These are phyloP conservation scores for Rhodotorula kratochvilovae DNA, from an alignment of 768 basidiomycete species.

Conservation along the genomic window DNA sequence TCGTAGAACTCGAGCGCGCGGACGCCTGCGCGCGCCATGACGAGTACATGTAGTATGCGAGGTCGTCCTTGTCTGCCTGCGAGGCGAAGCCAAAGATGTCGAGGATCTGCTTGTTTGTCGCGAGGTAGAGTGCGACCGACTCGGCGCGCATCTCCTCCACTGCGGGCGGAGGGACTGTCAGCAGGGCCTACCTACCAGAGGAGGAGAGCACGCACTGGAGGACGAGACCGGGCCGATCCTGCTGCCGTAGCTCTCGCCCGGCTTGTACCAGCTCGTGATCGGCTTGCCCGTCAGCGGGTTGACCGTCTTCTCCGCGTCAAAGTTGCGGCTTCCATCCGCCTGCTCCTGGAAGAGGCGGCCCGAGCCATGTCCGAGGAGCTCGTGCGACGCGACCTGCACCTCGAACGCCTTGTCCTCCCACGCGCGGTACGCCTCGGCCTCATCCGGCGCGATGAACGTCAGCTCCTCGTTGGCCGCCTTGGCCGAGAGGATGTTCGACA, in stretches of 20 bases:
- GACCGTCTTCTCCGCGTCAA: conserved; percentile 60
- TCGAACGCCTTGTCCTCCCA: conserved; percentile 79
- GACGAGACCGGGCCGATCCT: conserved; percentile 82
- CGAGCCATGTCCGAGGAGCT: conserved; percentile 68
- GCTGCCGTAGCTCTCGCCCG: conserved; percentile 71
- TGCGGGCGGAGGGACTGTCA: not conserved
- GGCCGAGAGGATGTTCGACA: conserved; percentile 82
- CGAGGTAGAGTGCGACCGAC: conserved; percentile 74
- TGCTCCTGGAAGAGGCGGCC: conserved; percentile 77
- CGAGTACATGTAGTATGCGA: conserved; percentile 59
- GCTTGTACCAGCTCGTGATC: conserved; percentile 72
- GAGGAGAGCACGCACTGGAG: conserved; percentile 50
- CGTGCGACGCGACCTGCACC: conserved; percentile 84
- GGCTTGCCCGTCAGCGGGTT: conserved; percentile 38
- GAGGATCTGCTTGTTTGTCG: conserved; percentile 69
- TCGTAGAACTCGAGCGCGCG: conserved; percentile 68
- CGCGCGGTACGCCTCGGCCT: conserved; percentile 65
- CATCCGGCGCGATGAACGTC: conserved; percentile 73
- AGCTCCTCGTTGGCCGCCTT: conserved; percentile 76
- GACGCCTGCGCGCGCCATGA: conserved; percentile 75
- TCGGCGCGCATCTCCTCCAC: conserved; percentile 91
- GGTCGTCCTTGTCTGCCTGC: conserved; percentile 65
- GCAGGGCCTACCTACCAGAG: too few species aligned
- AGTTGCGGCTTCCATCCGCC: conserved; percentile 72
- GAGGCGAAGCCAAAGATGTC: conserved; percentile 71